Evolutionary conservation across 2,329 filamentous ascomycete species (phyloP).

Genomic region (Beauveria scarabaeidicola): DNA sequence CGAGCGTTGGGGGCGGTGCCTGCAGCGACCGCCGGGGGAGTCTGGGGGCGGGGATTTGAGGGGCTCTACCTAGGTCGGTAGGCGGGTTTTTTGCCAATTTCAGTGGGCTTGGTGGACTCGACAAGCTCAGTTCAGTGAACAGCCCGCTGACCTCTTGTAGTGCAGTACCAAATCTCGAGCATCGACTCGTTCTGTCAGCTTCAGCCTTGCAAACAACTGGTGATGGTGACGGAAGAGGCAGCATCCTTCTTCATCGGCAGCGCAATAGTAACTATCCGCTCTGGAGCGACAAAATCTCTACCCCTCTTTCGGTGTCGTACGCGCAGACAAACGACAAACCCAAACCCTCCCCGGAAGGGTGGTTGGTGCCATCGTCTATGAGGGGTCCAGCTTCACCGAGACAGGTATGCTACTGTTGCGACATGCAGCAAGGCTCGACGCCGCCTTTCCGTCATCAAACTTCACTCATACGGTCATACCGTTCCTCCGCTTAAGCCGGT

Average conservation of each 20-base stretch:
- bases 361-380: slow-evolving; percentile 2
- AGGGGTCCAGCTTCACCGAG: background rate
- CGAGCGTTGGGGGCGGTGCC: slow-evolving; percentile 1
- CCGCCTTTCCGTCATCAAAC: background rate
- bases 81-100: background rate
- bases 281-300: background rate
- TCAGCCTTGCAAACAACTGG: slow-evolving; percentile 5
- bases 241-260: background rate
- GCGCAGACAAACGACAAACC: background rate
- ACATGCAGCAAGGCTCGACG: background rate
- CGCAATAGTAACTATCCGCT: background rate
- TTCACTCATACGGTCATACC: background rate
- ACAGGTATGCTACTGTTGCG: background rate
- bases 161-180: background rate
- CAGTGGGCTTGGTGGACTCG: background rate
- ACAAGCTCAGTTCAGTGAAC: background rate
- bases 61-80: no score
- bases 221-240: background rate
- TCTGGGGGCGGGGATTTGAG: background rate
- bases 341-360: background rate
- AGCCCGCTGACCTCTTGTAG: background rate
- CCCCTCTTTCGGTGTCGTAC: background rate
- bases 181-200: background rate
- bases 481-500: background rate
- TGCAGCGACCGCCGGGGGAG: background rate